These are phyloP conservation scores for Acanthochlamys bracteata DNA, from an alignment of 106 monocot genomes.

Conservation along the genomic window DNA sequence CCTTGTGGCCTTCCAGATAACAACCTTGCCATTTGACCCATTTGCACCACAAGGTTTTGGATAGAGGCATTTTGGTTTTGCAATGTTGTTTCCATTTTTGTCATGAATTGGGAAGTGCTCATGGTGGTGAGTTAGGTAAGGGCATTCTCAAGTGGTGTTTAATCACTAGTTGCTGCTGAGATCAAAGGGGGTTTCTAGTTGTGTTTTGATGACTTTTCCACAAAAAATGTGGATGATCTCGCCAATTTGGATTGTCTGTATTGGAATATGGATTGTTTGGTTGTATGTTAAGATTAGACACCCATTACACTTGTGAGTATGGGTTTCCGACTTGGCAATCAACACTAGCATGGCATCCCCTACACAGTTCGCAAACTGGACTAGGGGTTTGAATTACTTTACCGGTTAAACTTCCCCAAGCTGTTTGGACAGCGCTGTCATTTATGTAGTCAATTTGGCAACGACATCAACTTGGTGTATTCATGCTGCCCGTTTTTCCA, in stretches of 20 bases:
- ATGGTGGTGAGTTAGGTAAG: not conserved
- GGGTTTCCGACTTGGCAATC: not conserved
- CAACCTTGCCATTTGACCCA: not conserved
- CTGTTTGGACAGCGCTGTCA: not conserved
- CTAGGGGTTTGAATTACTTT: not conserved
- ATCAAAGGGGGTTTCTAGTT: not conserved
- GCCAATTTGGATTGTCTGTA: not conserved
- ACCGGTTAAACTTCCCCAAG: not conserved
- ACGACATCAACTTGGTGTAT: not conserved
- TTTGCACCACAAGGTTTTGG: not conserved
- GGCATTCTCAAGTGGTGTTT: not conserved
- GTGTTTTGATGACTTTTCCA: not conserved
- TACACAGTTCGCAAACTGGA: not conserved
- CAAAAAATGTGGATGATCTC: slow-evolving; percentile 2
- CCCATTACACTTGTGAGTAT: not conserved
- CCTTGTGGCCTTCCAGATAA: not conserved
- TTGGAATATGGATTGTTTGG: not conserved
- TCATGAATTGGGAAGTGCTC: not conserved
- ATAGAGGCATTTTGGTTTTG: not conserved
- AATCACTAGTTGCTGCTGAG: not conserved
- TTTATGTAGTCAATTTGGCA: not conserved
- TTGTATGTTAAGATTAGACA: not conserved
- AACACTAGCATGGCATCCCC: too few relatives aligned
- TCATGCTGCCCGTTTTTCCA: not conserved
- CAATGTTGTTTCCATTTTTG: not conserved